Evolutionary conservation across 495 filamentous ascomycete species (phyloP), one percentile per base, ranked within the genome.

Genomic region (Terfezia boudieri): DNA sequence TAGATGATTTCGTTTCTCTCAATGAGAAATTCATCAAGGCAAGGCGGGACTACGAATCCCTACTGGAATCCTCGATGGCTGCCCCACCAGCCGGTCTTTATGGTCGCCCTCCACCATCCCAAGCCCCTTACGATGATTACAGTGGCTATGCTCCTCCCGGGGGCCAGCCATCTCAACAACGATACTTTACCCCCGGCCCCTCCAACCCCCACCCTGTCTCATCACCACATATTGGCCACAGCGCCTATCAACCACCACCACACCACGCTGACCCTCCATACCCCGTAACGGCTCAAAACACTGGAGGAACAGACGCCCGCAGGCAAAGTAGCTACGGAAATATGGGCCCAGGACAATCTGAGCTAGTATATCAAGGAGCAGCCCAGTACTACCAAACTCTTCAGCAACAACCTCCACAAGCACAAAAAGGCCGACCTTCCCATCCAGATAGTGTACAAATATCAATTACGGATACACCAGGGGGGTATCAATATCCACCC

Each of bases 11-110:
- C 64, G 94, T 89, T 3, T 86, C 94, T 62, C 75, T 98, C 46
- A 98, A 98, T 65, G 90, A 98, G 61, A 96, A 96, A 67, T 98
- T 98, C 67, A 96, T 98, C 73, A 98, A 98, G 69, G 90, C 90
- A 10, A 79, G 90, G 55, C 77, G 89, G 60, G 90, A 96, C 65
- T 98, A 96, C 67, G 90, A 98, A 67, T 79, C 83, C 32, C 73
- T 98, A n/a, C 72, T 98, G 37, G 90, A 98, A 67, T 81, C 84
- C 23, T 95, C 89, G 23, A 95, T 98, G 87, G 79, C 90, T 1
- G 85, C 92, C 56, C 78, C 83, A 8, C 70, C 78, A n/a, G 80
- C 84, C 58, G 76, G 79, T 54, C 81, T 78, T 58, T 89, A 84
- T 64, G 75, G 75, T 32, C 72, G 80, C 57, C 77, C 79, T 53